Percentiles rank a stretch among this genome's conserved stretches.
Evolutionary conservation across 768 basidiomycete species (phyloP).

Genomic region (Myochromella boudieri): DNA sequence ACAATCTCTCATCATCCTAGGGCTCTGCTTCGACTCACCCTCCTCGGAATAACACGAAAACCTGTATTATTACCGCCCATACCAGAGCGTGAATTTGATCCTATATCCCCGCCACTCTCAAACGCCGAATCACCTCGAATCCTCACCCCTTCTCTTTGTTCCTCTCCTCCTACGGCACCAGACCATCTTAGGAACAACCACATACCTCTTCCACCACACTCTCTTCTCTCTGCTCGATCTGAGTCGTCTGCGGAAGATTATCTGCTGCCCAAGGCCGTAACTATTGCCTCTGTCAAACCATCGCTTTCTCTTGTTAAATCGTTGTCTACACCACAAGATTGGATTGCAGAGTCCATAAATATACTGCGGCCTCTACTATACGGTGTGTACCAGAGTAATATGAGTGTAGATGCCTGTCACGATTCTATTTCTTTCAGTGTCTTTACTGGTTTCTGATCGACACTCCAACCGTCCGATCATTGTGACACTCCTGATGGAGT

Average conservation of each 20-base stretch:
- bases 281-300: conserved; percentile 68
- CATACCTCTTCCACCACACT: conserved; percentile 61
- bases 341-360: conserved; percentile 73
- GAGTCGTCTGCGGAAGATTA: conserved; percentile 73
- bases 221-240: conserved; percentile 56
- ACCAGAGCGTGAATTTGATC: conserved; percentile 88
- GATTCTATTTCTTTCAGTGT: conserved; percentile 27
- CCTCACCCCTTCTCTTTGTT: conserved; percentile 54
- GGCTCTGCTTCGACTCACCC: conserved; percentile 67
- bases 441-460: conserved; percentile 44
- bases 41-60: conserved; percentile 74
- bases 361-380: conserved; percentile 75
- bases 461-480: conserved; percentile 63
- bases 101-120: conserved; percentile 55
- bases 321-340: conserved; percentile 65
- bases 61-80: conserved; percentile 78
- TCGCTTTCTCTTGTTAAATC: conserved; percentile 65
- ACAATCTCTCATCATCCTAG: conserved; percentile 40
- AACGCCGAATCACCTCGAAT: conserved; percentile 59
- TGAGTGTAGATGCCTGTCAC: conserved; percentile 8
- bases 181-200: conserved; percentile 84
- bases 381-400: conserved; percentile 41
- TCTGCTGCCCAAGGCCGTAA: conserved; percentile 78
- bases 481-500: conserved; percentile 63
- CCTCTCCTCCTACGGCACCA: conserved; percentile 63